Conservation (phyloP, 345 rosid genomes). For the Gossypium longicalyx region DNA sequence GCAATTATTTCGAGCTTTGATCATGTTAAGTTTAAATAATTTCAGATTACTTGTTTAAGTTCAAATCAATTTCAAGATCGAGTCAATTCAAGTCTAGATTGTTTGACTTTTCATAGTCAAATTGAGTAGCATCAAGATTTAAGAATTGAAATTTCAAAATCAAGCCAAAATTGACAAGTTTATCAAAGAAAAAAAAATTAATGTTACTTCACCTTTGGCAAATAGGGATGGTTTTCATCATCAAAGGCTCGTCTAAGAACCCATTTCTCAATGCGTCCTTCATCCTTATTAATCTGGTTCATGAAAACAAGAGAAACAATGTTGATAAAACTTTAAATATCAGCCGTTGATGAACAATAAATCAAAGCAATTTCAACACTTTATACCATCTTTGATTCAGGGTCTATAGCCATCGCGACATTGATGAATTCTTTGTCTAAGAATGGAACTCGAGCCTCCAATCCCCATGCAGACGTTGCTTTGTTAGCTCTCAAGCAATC, state of each 20-base stretch:
- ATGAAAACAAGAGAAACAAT: background rate
- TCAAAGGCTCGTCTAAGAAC: constrained; percentile 81
- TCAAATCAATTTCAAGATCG: too few species aligned
- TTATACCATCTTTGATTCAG: constrained; percentile 78
- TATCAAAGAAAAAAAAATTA: background rate
- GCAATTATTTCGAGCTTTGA: too few species aligned
- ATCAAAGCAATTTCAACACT: background rate
- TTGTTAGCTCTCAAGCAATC: constrained; percentile 96
- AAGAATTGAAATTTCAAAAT: too few species aligned
- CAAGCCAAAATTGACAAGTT: background rate
- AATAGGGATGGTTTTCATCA: constrained; percentile 75
- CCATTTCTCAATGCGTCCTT: constrained; percentile 85
- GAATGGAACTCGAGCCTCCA: constrained; percentile 92
- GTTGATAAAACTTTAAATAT: background rate
- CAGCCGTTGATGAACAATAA: background rate
- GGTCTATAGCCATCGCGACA: constrained; percentile 80
- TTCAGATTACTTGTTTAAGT: too few species aligned
- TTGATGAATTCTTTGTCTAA: constrained; percentile 80
- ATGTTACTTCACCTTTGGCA: constrained; percentile 64
- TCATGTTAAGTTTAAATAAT: too few species aligned
- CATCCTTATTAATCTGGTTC: constrained; percentile 53
- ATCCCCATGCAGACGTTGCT: constrained; percentile 90
- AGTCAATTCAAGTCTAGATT: too few species aligned
- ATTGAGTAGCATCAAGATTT: background rate
- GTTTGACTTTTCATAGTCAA: too few species aligned